A percentile compares a stretch with the other conserved stretches of the same genome.
Conservation (phyloP, 2,329 filamentous ascomycete species). For the Lachnellula cervina region DNA sequence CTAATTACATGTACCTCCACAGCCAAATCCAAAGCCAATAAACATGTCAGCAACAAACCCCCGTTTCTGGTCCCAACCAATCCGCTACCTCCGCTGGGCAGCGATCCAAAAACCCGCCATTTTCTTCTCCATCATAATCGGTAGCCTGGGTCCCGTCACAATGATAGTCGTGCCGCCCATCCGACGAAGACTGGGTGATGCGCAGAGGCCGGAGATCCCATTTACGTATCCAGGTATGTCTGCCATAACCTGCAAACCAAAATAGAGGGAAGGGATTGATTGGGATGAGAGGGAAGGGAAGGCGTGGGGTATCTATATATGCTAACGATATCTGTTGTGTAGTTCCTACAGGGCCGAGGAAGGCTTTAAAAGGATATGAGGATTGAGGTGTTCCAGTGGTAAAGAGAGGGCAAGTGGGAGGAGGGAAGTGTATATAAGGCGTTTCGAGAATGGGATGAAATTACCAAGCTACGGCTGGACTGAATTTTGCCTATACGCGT, state of each 20-base stretch:
- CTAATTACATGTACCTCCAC: slow-evolving; percentile 4
- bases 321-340: background rate
- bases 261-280: background rate
- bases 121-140: slow-evolving; percentile 81
- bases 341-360: slow-evolving; percentile 19
- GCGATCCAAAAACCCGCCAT: slow-evolving; percentile 82
- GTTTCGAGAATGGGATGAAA: slow-evolving; percentile 4
- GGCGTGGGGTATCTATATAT: too few species aligned
- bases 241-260: background rate
- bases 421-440: slow-evolving; percentile 4
- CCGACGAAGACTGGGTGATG: slow-evolving; percentile 67
- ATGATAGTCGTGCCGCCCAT: slow-evolving; percentile 70
- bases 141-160: slow-evolving; percentile 64
- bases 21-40: slow-evolving; percentile 24
- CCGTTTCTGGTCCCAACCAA: slow-evolving; percentile 76
- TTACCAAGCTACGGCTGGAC: too few species aligned
- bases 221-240: slow-evolving; percentile 87
- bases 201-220: slow-evolving; percentile 67
- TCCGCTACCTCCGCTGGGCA: slow-evolving; percentile 85
- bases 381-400: background rate
- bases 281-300: too few species aligned
- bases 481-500: too few species aligned
- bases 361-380: slow-evolving; percentile 7
- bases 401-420: too few species aligned
- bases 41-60: slow-evolving; percentile 60